Percentiles rank a stretch among this genome's conserved stretches.
phyloP scores from a whole-genome alignment of 1,284 basidiomycete genomes.

The Ustilago bromivora region DNA sequence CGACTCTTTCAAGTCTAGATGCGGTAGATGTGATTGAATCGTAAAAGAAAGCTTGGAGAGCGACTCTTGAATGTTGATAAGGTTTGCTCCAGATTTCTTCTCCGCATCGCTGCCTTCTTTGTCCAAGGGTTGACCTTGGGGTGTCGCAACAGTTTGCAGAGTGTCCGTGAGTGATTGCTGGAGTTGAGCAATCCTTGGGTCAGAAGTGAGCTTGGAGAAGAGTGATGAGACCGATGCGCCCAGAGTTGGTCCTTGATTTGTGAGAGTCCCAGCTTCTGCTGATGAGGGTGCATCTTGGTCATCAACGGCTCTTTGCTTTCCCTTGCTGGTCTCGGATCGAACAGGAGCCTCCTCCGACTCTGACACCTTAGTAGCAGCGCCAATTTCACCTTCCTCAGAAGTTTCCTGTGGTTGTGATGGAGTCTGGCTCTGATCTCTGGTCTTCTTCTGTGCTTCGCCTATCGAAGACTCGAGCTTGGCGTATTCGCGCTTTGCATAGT shows the following conservation, averaged over 20 bases:
- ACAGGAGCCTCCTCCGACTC: background rate
- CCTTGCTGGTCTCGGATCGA: conserved; percentile 38
- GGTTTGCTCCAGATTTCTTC: conserved; percentile 5
- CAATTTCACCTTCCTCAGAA: background rate
- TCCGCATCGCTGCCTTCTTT: conserved; percentile 12
- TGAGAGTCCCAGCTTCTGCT: background rate
- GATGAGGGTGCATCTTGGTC: conserved; percentile 3
- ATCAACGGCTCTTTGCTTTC: conserved; percentile 41
- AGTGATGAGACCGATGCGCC: conserved; percentile 43
- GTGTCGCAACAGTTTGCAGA: conserved; percentile 28
- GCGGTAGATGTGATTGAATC: conserved; percentile 56
- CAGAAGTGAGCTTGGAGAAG: conserved; percentile 41
- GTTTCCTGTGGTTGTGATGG: conserved; percentile 1
- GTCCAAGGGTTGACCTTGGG: background rate
- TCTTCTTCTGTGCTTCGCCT: conserved; percentile 55
- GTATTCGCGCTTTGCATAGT: conserved; percentile 54
- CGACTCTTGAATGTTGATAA: conserved; percentile 47
- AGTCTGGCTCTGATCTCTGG: conserved; percentile 46
- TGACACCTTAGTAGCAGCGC: background rate
- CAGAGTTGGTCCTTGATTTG: conserved; percentile 23
- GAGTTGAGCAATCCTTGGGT: conserved; percentile 42
- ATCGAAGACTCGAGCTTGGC: conserved; percentile 57
- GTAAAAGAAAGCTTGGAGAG: conserved; percentile 49
- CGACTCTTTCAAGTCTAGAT: conserved; percentile 55
- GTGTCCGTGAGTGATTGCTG: conserved; percentile 44